Percentiles rank a stretch among this genome's conserved stretches.
Evolutionary conservation across 2,329 filamentous ascomycete genomes (phyloP).

Genomic region (Pseudofabraea citricarpa): DNA sequence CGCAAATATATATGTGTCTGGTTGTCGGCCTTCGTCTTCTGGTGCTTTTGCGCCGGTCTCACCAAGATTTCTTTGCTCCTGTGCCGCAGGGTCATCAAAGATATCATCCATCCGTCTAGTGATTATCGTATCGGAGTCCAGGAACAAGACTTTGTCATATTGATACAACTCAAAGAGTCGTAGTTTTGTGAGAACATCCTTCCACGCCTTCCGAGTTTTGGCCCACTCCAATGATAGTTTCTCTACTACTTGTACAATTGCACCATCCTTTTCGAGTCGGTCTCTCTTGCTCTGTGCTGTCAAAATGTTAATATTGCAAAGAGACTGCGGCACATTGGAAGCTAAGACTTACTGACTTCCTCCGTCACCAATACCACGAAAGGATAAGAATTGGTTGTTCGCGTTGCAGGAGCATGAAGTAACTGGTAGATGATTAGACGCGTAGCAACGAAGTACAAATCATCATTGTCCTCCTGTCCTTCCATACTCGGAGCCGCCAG

Average conservation of each 20-base stretch:
- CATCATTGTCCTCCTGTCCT: background rate
- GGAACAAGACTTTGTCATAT: slow-evolving; percentile 30
- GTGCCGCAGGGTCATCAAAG: slow-evolving; percentile 24
- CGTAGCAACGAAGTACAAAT: slow-evolving; percentile 32
- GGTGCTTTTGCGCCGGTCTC: slow-evolving; percentile 2
- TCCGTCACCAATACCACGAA: background rate
- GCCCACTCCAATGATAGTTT: slow-evolving; percentile 27
- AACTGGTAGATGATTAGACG: slow-evolving; percentile 37
- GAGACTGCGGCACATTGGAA: background rate
- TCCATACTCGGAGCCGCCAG: background rate
- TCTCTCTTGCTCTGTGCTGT: slow-evolving; percentile 19
- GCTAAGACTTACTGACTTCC: background rate
- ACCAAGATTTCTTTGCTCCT: background rate
- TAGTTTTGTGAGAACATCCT: slow-evolving; percentile 28
- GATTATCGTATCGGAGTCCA: slow-evolving; percentile 32
- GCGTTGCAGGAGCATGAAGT: slow-evolving; percentile 31
- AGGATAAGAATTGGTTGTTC: slow-evolving; percentile 17
- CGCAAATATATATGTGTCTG: background rate
- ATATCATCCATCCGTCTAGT: slow-evolving; percentile 27
- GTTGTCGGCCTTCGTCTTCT: slow-evolving; percentile 10
- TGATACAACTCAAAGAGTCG: slow-evolving; percentile 28
- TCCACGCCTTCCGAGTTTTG: slow-evolving; percentile 25
- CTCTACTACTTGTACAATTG: slow-evolving; percentile 30
- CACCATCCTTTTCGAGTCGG: slow-evolving; percentile 32
- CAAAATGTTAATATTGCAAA: background rate